These are phyloP conservation scores for Coprinellus micaceus DNA, from an alignment of 768 basidiomycete species.

Conservation along the genomic window DNA sequence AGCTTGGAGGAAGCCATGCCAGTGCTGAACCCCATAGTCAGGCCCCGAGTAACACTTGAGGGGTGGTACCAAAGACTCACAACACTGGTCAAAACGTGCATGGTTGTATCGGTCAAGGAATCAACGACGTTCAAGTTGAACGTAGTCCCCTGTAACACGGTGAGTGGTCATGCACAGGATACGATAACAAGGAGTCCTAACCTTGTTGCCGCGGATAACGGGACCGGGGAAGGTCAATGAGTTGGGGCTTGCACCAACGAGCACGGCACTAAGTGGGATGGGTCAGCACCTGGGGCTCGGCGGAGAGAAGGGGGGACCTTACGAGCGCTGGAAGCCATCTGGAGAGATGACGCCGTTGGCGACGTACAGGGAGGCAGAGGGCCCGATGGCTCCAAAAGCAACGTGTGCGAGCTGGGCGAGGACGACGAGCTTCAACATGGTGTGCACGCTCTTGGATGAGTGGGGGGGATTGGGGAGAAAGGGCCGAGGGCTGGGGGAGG, in stretches of 20 bases:
- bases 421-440: not conserved
- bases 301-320: constrained; percentile 33
- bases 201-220: constrained; percentile 12
- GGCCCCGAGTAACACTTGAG: too few species aligned
- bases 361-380: constrained; percentile 32
- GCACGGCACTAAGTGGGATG: constrained; percentile 23
- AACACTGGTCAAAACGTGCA: constrained; percentile 49
- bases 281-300: constrained; percentile 34
- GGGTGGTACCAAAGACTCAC: constrained; percentile 29
- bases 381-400: constrained; percentile 38
- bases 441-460: constrained; percentile 40
- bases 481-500: constrained; percentile 46
- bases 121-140: constrained; percentile 47
- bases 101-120: constrained; percentile 40
- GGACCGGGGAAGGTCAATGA: constrained; percentile 12
- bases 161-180: not conserved
- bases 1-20: constrained; percentile 39
- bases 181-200: not conserved
- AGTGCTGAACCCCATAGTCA: constrained; percentile 30
- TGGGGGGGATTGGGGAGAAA: constrained; percentile 26
- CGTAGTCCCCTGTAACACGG: constrained; percentile 27
- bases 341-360: constrained; percentile 38
- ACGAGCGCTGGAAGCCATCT: constrained; percentile 34
- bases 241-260: constrained; percentile 13
- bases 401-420: not conserved